phyloP scores from a whole-genome alignment of 2,329 filamentous ascomycete species.

The Neoarthrinium moseri region DNA sequence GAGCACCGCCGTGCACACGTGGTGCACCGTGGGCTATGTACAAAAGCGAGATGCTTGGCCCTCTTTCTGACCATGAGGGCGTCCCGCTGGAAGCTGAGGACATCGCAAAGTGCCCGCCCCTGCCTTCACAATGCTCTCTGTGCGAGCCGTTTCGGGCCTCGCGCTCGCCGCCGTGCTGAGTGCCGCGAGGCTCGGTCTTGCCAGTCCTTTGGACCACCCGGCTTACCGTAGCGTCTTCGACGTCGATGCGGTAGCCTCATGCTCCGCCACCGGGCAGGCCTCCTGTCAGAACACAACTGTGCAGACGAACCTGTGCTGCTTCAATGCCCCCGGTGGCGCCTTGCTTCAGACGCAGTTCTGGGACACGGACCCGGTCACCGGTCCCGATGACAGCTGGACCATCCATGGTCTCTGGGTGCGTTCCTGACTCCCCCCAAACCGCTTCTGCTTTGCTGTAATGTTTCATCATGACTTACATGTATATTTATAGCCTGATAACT shows the following conservation, averaged over 20 bases:
- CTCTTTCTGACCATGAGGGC: too few species aligned
- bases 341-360: constrained; percentile 71
- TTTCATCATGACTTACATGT: too few species aligned
- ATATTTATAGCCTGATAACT: constrained; percentile 68
- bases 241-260: neutral
- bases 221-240: constrained; percentile 4
- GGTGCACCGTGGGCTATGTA: neutral
- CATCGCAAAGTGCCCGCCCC: neutral
- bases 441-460: too few species aligned
- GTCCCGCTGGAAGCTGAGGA: neutral
- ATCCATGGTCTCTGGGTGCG: constrained; percentile 9
- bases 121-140: neutral
- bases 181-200: neutral
- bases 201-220: neutral
- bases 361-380: constrained; percentile 9
- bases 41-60: neutral
- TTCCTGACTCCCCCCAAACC: neutral
- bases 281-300: constrained; percentile 8
- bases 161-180: neutral
- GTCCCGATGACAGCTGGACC: constrained; percentile 9
- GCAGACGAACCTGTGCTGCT: constrained; percentile 62
- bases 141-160: neutral
- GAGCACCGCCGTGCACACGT: neutral
- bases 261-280: constrained; percentile 2
- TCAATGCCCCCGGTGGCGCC: constrained; percentile 70